Conservation (phyloP, 306 rosid species). For the Sphenostylis stenocarpa region DNA sequence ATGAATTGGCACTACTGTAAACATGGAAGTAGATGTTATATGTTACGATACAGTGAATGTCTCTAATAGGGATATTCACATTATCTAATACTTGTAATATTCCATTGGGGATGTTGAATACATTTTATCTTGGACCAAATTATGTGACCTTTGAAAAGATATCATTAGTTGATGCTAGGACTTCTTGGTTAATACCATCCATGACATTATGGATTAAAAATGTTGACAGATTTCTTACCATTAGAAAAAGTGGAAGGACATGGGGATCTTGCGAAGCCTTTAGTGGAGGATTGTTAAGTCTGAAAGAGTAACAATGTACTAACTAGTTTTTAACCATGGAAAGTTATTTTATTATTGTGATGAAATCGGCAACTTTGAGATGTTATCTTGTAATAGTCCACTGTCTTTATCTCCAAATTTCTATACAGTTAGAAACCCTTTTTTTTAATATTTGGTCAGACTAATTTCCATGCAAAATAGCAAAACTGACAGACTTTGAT, state of each 20-base stretch:
- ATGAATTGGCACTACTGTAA: too few relatives aligned
- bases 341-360: neutral
- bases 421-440: neutral
- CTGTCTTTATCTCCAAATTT: neutral
- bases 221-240: neutral
- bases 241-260: neutral
- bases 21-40: too few relatives aligned
- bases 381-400: neutral
- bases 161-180: neutral
- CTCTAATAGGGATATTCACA: neutral
- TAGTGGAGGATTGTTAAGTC: neutral
- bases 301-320: neutral
- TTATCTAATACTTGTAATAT: neutral
- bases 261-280: neutral
- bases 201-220: neutral
- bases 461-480: constrained; percentile 10
- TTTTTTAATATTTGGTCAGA: neutral
- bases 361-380: neutral
- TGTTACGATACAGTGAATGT: neutral
- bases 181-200: neutral
- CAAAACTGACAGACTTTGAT: constrained; percentile 25
- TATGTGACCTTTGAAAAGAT: neutral
- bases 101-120: neutral
- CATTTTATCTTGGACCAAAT: neutral
- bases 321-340: neutral